Percentiles rank a stretch among this genome's conserved stretches.
Evolutionary conservation across 345 rosid species (phyloP).

Genomic region (Salix koriyanagi): DNA sequence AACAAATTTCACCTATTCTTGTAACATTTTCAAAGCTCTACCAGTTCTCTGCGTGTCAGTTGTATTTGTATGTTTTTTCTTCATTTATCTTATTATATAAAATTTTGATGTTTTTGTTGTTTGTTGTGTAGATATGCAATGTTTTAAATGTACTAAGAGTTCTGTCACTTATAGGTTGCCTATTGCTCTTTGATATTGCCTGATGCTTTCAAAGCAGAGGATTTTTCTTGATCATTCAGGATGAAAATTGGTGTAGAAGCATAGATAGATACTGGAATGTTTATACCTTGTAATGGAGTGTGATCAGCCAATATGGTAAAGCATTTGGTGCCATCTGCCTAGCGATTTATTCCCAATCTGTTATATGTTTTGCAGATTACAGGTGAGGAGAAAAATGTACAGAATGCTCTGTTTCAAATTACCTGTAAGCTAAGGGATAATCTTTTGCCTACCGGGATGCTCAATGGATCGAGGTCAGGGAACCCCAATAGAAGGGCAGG

Average conservation of each 20-base stretch:
- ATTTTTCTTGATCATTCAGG: no score
- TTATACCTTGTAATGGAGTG: neutral
- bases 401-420: conserved; percentile 38
- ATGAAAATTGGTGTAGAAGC: no score
- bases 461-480: conserved; percentile 23
- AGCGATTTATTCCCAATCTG: neutral
- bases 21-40: neutral
- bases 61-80: neutral
- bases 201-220: no score
- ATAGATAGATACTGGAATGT: no score
- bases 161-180: no score
- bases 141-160: no score
- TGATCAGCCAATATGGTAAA: neutral
- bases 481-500: conserved; percentile 20
- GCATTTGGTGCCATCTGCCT: conserved; percentile 2
- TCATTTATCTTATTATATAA: neutral
- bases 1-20: neutral
- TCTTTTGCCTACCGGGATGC: conserved; percentile 32
- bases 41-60: neutral
- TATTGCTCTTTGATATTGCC: no score
- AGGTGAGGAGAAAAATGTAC: conserved; percentile 39
- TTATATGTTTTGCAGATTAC: conserved; percentile 35
- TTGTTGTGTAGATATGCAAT: no score
- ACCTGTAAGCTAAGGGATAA: conserved; percentile 34
- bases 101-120: no score